Evolutionary conservation across 2,329 filamentous ascomycete genomes (phyloP).

Genomic region (Tolypocladium sp.): DNA sequence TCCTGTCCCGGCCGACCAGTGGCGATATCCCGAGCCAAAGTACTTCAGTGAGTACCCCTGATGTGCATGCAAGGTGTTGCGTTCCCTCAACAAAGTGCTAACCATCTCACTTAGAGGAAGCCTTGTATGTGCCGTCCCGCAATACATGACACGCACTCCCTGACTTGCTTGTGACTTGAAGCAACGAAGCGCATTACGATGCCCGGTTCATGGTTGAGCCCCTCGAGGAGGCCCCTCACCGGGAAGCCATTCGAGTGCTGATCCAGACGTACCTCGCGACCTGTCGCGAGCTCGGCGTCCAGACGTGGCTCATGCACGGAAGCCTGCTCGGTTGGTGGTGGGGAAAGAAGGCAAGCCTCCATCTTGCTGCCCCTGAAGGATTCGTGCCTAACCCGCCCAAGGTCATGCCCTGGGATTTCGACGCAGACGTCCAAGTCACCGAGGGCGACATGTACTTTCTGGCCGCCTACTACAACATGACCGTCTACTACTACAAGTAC

Average conservation of each 20-base stretch:
- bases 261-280: slow-evolving; percentile 64
- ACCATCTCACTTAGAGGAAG: background rate
- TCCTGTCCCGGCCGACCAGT: slow-evolving; percentile 1
- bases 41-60: slow-evolving; percentile 12
- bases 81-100: background rate
- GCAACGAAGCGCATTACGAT: slow-evolving; percentile 19
- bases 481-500: slow-evolving; percentile 33
- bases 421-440: slow-evolving; percentile 67
- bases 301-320: slow-evolving; percentile 81
- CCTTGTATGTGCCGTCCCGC: background rate
- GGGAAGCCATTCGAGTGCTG: slow-evolving; percentile 53
- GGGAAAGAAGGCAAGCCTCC: slow-evolving; percentile 43
- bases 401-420: slow-evolving; percentile 70
- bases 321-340: slow-evolving; percentile 84
- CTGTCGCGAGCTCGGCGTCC: slow-evolving; percentile 54
- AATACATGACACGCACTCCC: background rate
- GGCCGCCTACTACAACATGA: slow-evolving; percentile 57
- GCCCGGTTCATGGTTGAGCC: slow-evolving; percentile 26
- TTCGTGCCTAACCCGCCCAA: slow-evolving; percentile 16
- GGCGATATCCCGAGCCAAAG: slow-evolving; percentile 9
- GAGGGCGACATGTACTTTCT: slow-evolving; percentile 57
- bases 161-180: background rate
- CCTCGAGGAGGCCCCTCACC: slow-evolving; percentile 46
- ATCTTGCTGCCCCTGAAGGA: background rate
- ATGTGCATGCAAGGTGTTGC: too few relatives aligned